Evolutionary conservation across 2,329 filamentous ascomycete species (phyloP), one percentile per base, ranked within the genome.

Genomic region (Verticillium tricorpus): DNA sequence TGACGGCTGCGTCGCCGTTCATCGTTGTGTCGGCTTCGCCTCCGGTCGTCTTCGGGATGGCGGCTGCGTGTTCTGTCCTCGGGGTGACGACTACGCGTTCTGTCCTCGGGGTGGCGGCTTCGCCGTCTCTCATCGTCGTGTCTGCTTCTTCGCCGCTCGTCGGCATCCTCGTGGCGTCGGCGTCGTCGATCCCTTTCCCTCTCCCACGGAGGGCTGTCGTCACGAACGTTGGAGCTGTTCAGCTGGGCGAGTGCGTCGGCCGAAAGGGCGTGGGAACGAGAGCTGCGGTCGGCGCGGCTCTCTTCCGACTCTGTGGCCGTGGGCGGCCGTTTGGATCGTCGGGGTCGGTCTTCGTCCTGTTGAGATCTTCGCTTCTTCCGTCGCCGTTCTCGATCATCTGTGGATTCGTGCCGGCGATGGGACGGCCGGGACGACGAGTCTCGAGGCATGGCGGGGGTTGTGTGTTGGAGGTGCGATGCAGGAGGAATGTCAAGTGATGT

Each of bases 181-280:
- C 56, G 63, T 69, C 76, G 71, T 73, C 76, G 74, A 57, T 70
- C 70, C 61, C 69, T 70, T 58, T 74, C 72, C 62, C 69, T 50
- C 55, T 12, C 56, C 28, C 25, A 74, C 64, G 61, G 77, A 71
- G 64, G 77, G 9, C 28, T 50, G 17, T 45, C 39, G 22, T 25
- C 40, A 14, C 58, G 9, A 5, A 28, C 45, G 34, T 28, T 37
- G 45, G 14, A 56, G 57, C 19, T 59, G 67, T 92, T 83, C 56
- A 93, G 74, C 69, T 87, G 85, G 14, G 87, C 88, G 57, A 93
- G 74, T 5, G 89, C 86, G 67, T 86, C 84, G 2, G 76, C 71
- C 5, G 80, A 82, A 31, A 82, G 70, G 5, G 71, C 62, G 40
- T 69, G 72, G 5, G 69, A 67, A 28, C 68, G 72, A 2, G 69